These are phyloP conservation scores for Vitis amurensis DNA, from an alignment of 164 flowering plant genomes.

Conservation along the genomic window DNA sequence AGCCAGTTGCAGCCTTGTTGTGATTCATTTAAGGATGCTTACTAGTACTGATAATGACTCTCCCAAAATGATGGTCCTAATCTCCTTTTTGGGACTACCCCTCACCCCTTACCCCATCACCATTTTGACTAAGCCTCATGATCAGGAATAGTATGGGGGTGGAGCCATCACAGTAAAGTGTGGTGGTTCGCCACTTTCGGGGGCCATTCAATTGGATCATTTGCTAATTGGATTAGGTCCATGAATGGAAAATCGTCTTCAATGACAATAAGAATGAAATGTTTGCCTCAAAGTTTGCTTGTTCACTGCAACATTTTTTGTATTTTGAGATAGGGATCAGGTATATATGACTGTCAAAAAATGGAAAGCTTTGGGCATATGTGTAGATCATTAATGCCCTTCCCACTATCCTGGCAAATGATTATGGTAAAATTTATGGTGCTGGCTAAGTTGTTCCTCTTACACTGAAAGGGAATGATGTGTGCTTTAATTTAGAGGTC, in stretches of 20 bases:
- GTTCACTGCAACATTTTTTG: too few species aligned
- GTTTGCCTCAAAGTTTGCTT: too few species aligned
- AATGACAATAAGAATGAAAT: too few species aligned
- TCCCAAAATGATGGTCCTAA: background rate
- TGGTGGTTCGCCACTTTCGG: background rate
- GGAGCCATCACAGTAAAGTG: background rate
- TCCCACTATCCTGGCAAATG: background rate
- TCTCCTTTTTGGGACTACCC: background rate
- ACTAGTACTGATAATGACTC: background rate
- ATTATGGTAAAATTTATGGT: background rate
- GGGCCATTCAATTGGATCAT: background rate
- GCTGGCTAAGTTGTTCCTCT: background rate
- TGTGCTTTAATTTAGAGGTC: background rate
- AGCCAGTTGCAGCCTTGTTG: background rate
- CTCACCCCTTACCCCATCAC: background rate
- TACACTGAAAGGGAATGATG: constrained; percentile 10
- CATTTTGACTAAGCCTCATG: background rate
- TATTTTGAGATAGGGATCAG: too few species aligned
- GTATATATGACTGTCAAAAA: too few species aligned
- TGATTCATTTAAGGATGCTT: background rate
- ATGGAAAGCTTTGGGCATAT: too few species aligned
- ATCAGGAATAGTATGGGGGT: background rate
- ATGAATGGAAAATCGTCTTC: background rate
- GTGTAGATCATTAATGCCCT: background rate
- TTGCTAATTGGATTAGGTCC: background rate